Base-by-base conservation (phyloP, 2,329 filamentous ascomycete genomes). In the Aspergillus costaricaensis region DNA sequence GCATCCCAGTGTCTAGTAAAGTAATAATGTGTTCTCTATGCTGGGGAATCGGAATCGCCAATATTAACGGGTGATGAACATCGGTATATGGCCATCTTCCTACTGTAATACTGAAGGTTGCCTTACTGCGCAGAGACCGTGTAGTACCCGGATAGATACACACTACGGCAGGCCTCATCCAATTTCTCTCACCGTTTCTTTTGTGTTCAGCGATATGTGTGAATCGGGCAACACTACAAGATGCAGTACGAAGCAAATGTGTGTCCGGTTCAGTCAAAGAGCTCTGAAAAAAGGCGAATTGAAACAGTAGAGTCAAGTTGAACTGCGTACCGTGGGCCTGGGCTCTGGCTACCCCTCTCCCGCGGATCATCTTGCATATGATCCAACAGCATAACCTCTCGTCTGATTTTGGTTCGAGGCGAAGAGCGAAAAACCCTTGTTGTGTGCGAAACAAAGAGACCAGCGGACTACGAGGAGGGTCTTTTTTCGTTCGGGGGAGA, bases 131-230 rank as follows among this genome's bases (percentile, higher is more conserved):
- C 41, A 23, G 47, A 23, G 47, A 50, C 23, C 27, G 27, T 50
- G 47, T 50, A 32, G 47, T 49, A 17, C 47, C 47, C 47, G 47
- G 23, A 44, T 44, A 49, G 47, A 49, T 49, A 49, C 47, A 49
- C 47, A 49, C 25, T 25, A 27, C 47, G 15, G 15, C 25, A 30
- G 15, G 9, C 25, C 30, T 50, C n/a, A n/a, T 49, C 41, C 23
- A 21, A 44, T 17, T 36, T 36, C 12, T 44, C 17, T 23, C 41
- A 12, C 41, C 41, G 19, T 48, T 15, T 48, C 23, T 12, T 25
- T 25, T 49, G 14, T 30, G 47, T 15, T n/a, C 44, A 48, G 7
- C 27, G 5, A n/a, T n/a, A 25, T 27, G 47, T 30, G 27, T 30
- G 47, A 25, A 25, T n/a, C 23, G 27, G 10, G 30, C 30, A 50